phyloP scores from a whole-genome alignment of 176 grass and related monocot species.

The Eragrostis nindensis region DNA sequence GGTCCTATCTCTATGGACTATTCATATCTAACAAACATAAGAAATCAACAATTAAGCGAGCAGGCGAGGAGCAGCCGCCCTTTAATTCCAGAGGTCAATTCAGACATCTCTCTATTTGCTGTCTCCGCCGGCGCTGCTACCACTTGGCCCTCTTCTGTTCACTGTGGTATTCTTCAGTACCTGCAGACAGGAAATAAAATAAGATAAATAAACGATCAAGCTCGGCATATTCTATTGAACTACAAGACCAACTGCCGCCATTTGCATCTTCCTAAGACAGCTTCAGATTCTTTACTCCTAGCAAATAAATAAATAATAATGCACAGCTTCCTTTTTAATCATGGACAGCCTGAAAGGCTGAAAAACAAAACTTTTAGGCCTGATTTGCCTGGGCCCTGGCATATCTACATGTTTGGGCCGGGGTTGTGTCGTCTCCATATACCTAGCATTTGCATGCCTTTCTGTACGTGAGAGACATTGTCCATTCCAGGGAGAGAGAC shows the following conservation, averaged over 20 bases:
- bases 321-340: no score
- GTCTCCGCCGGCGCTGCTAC: constrained; percentile 63
- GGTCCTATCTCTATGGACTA: neutral
- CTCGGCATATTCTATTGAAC: neutral
- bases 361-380: neutral
- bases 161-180: constrained; percentile 94
- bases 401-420: neutral
- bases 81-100: neutral
- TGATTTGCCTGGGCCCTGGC: neutral
- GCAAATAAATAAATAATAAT: no score
- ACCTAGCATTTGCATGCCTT: neutral
- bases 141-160: constrained; percentile 69
- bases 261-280: constrained; percentile 2
- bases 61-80: neutral
- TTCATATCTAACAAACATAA: neutral
- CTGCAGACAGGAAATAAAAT: constrained; percentile 42
- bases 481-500: no score
- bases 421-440: neutral
- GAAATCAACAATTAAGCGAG: neutral
- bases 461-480: no score
- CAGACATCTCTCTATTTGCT: constrained; percentile 25
- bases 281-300: no score
- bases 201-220: neutral
- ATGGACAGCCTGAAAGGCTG: no score
- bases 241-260: neutral